Evolutionary conservation across 345 rosid genomes (phyloP).

Genomic region (Brassica nigra): DNA sequence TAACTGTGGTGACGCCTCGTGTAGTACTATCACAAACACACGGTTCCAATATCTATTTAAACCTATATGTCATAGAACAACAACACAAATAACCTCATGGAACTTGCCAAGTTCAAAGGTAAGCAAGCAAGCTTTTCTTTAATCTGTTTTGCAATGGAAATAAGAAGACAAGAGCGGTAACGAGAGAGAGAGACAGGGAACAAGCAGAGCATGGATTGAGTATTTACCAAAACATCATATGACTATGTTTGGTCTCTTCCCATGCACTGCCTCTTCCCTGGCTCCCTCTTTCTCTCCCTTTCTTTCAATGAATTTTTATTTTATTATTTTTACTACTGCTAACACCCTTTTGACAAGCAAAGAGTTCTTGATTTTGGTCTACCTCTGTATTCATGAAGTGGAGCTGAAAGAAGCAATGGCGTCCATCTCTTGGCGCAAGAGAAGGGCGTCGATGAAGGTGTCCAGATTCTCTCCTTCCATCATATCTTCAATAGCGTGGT

Average conservation of each 20-base stretch:
- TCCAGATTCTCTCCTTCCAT: constrained; percentile 86
- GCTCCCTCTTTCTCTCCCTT: constrained; percentile 51
- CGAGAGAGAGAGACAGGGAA: constrained; percentile 56
- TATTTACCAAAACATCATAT: constrained; percentile 43
- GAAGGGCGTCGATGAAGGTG: constrained; percentile 79
- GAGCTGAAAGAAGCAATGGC: constrained; percentile 83
- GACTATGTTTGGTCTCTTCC: constrained; percentile 56
- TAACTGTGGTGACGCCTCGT: constrained; percentile 6
- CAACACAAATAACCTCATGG: constrained; percentile 14
- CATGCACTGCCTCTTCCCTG: constrained; percentile 99
- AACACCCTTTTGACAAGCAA: constrained; percentile 12
- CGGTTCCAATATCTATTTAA: constrained; percentile 34
- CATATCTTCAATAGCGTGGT: constrained; percentile 72
- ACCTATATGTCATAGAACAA: neutral
- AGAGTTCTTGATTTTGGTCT: constrained; percentile 7
- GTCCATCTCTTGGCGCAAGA: constrained; percentile 92
- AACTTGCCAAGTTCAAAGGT: constrained; percentile 12
- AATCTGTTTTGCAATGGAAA: constrained; percentile 10
- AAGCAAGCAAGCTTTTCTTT: neutral
- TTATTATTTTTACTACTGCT: constrained; percentile 6
- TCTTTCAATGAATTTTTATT: neutral
- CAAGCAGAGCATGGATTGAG: constrained; percentile 74
- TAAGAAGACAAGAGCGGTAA: constrained; percentile 44
- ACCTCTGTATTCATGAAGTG: constrained; percentile 32
- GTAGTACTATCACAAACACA: constrained; percentile 35